Conservation (phyloP, 352 stramenopile species). For the Phytophthora agathidicida region DNA sequence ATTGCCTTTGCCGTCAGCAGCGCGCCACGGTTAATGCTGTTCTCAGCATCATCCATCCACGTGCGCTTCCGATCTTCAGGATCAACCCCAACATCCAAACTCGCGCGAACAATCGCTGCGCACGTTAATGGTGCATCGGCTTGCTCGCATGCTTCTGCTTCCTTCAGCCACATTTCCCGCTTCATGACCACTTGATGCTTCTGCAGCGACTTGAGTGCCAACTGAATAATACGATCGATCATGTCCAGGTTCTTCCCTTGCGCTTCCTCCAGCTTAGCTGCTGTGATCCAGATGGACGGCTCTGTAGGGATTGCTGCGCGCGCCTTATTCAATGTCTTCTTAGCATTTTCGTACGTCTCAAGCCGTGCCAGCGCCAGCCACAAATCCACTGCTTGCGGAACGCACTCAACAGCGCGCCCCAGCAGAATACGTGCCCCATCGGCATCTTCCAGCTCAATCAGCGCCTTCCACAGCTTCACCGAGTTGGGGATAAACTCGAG, state of each 20-base stretch:
- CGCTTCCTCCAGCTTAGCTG: conserved; percentile 98
- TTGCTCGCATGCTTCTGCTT: conserved; percentile 95
- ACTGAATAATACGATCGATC: conserved; percentile 86
- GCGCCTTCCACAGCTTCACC: conserved; percentile 98
- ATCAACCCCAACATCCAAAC: conserved; percentile 95
- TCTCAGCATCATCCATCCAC: conserved; percentile 98
- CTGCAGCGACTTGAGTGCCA: conserved; percentile 88
- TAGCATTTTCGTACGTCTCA: conserved; percentile 98
- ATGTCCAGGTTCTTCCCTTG: conserved; percentile 90
- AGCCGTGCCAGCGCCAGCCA: conserved; percentile 98
- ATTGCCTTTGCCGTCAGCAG: conserved; percentile 96
- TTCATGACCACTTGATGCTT: conserved; percentile 94
- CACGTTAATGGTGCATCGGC: conserved; percentile 93
- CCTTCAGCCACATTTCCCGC: conserved; percentile 96
- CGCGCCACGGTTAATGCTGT: conserved; percentile 78
- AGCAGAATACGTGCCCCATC: conserved; percentile 97
- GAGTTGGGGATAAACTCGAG: conserved; percentile 98
- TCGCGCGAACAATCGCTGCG: conserved; percentile 94
- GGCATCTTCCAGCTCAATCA: conserved; percentile 98
- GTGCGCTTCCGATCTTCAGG: conserved; percentile 96
- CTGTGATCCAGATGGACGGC: conserved; percentile 98
- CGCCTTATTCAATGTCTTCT: conserved; percentile 97
- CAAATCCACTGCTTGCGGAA: conserved; percentile 97
- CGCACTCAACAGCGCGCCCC: conserved; percentile 97
- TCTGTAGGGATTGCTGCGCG: conserved; percentile 95